These are phyloP conservation scores for Rhizopus arrhizus DNA, from an alignment of 371 early-diverging fungal genomes.

Conservation along the genomic window DNA sequence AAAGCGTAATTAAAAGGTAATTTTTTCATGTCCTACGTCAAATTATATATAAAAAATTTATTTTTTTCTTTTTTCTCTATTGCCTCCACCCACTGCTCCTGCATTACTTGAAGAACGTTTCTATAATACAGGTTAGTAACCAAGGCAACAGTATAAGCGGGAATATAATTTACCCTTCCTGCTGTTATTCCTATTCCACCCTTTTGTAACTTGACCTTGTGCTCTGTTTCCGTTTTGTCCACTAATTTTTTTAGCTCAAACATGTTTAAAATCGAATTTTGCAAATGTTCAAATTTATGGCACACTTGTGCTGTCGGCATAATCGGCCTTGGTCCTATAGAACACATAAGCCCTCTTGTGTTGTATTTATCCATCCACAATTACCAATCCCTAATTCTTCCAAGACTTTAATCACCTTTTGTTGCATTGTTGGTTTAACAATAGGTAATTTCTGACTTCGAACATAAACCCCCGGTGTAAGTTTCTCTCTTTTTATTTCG, in stretches of 20 bases:
- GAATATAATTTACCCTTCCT: too few species aligned
- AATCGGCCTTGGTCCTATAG: too few species aligned
- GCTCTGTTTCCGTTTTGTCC: conserved; percentile 79
- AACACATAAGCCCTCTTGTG: too few species aligned
- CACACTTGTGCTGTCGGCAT: too few species aligned
- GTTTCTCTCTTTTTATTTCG: too few species aligned
- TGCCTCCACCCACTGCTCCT: too few species aligned
- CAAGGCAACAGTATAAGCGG: too few species aligned
- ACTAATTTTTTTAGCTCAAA: conserved; percentile 80
- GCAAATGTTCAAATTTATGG: too few species aligned
- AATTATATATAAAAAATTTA: background rate
- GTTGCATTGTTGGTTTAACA: conserved; percentile 66
- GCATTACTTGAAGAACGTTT: too few species aligned
- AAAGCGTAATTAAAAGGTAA: background rate
- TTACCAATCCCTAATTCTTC: conserved; percentile 36
- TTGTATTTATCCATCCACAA: background rate
- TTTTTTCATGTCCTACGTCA: too few species aligned
- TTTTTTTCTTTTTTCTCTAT: too few species aligned
- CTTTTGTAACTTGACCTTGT: conserved; percentile 62
- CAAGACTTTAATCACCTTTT: conserved; percentile 55
- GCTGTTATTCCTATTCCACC: conserved; percentile 29
- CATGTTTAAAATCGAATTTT: conserved; percentile 44
- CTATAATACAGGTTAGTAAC: too few species aligned
- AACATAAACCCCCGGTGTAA: conserved; percentile 70
- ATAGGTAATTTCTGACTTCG: conserved; percentile 73